A percentile compares a stretch with the other conserved stretches of the same genome.
phyloP scores from a whole-genome alignment of 352 stramenopile genomes.

The Phytophthora kernoviae region DNA sequence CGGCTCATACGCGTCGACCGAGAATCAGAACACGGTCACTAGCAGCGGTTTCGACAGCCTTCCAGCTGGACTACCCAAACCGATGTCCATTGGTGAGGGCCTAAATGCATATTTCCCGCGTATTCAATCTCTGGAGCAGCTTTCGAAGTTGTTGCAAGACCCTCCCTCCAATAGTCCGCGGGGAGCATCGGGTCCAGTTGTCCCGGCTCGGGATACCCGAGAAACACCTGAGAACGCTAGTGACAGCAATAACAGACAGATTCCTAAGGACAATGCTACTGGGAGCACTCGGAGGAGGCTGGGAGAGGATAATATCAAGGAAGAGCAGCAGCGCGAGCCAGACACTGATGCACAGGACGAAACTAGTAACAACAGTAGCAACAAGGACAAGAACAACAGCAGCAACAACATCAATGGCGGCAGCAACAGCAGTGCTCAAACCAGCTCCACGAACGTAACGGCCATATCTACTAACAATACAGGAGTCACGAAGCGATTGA shows the following conservation, averaged over 20 bases:
- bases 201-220: slow-evolving; percentile 9
- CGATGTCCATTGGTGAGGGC: slow-evolving; percentile 64
- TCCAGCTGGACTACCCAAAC: slow-evolving; percentile 49
- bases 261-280: slow-evolving; percentile 15
- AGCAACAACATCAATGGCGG: slow-evolving; percentile 11
- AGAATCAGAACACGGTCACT: slow-evolving; percentile 29
- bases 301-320: slow-evolving; percentile 25
- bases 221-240: slow-evolving; percentile 21
- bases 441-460: slow-evolving; percentile 12
- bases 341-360: slow-evolving; percentile 21
- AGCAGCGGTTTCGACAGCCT: slow-evolving; percentile 30
- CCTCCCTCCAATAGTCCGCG: slow-evolving; percentile 59
- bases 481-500: slow-evolving; percentile 44
- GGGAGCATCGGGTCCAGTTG: neutral
- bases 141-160: slow-evolving; percentile 73
- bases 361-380: slow-evolving; percentile 10
- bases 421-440: slow-evolving; percentile 15
- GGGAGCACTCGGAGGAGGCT: slow-evolving; percentile 24
- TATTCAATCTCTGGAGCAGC: slow-evolving; percentile 80
- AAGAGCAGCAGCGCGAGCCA: slow-evolving; percentile 41
- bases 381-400: slow-evolving; percentile 3
- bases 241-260: slow-evolving; percentile 17
- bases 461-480: slow-evolving; percentile 13
- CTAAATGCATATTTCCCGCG: slow-evolving; percentile 76
- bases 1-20: slow-evolving; percentile 28